Base-by-base conservation (phyloP, 148 eudicot genomes). In the Rhododendron ovatum region DNA sequence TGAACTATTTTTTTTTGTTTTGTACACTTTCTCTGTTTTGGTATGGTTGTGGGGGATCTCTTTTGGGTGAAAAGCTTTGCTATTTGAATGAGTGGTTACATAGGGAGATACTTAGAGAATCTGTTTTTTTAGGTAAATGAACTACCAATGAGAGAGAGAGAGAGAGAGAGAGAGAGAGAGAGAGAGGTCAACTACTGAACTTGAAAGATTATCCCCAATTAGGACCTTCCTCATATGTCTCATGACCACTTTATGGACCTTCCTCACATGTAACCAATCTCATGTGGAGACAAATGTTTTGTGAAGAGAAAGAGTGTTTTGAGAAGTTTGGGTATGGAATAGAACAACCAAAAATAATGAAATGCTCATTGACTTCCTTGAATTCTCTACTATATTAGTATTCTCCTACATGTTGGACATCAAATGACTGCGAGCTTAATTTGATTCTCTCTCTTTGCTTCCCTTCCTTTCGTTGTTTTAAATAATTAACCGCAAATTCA, bases 211-310 rank as follows among this genome's bases (percentile, higher is more conserved):
- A 90, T 89, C 95, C 92, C 91, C 90, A 87, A 57, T 78, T 90
- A 83, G 33, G 77, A 87, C 95, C 96, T 93, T 80, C 96, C 95
- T 89, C 89, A 85, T 74, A 69, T 92, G 7, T 26, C 43, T 55
- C 43, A 78, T 37, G 39, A 37, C 86, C 86, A 6, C 3, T 26
- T 30, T 28, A 33, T 13, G 35, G 37, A 73, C 39, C 77, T 73
- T 67, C 74, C 78, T 76, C 48, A 41, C 48, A 76, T 43, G 18
- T 78, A 1, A 78, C 81, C 81, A 48, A 57, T 79, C 45, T 83
- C 84, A 84, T 33, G 43, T 33, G 69, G 24, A 82, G 85, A 85
- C 85, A 85, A 87, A 48, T 51, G 24, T 69, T 71, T 41, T n/a
- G 7, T 28, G 2, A 48, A 67, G 28, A 67, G 28, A 17, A 69